phyloP scores from a whole-genome alignment of 1,139 yeast species.

The Saccharomycopsis crataegensis region DNA sequence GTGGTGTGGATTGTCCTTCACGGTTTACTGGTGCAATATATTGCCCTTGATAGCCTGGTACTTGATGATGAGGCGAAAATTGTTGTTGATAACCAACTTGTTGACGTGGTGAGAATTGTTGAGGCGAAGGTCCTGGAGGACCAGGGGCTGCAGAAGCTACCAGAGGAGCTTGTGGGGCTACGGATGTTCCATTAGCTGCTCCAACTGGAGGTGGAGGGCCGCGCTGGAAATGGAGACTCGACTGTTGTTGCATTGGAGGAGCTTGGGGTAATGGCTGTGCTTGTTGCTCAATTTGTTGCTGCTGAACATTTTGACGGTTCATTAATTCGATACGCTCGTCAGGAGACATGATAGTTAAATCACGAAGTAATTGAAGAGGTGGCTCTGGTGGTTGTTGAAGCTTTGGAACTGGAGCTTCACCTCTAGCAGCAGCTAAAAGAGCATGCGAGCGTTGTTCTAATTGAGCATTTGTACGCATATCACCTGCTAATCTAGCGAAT shows the following conservation, averaged over 20 bases:
- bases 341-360: slow-evolving; percentile 39
- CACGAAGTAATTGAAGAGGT: slow-evolving; percentile 40
- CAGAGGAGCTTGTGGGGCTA: neutral
- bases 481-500: slow-evolving; percentile 45
- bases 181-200: slow-evolving; percentile 11
- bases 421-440: slow-evolving; percentile 36
- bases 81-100: slow-evolving; percentile 3
- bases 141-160: neutral
- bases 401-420: slow-evolving; percentile 38
- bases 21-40: slow-evolving; percentile 8
- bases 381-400: slow-evolving; percentile 45
- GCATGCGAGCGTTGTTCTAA: slow-evolving; percentile 39
- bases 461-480: slow-evolving; percentile 33
- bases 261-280: slow-evolving; percentile 12
- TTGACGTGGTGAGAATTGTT: slow-evolving; percentile 12
- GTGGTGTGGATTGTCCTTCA: slow-evolving; percentile 12
- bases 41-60: neutral
- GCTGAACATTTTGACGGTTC: slow-evolving; percentile 20
- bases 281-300: slow-evolving; percentile 15
- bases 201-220: slow-evolving; percentile 7
- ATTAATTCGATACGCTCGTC: slow-evolving; percentile 34
- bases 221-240: neutral
- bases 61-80: neutral
- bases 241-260: slow-evolving; percentile 3
- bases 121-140: slow-evolving; percentile 2